Conservation (phyloP, 768 basidiomycete species). For the Clitopilus passeckerianus region DNA sequence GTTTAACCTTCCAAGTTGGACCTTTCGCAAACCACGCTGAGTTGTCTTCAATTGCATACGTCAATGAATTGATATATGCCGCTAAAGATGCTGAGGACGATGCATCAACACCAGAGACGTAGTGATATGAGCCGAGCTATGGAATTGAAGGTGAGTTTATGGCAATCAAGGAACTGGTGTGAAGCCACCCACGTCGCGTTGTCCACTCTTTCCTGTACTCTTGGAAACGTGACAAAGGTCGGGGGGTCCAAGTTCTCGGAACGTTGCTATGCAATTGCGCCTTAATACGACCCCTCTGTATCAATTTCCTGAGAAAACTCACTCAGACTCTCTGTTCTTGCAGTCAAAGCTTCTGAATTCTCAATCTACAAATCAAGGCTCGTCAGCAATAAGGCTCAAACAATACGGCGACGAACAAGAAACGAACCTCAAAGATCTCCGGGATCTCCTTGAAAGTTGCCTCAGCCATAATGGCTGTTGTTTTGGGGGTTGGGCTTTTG, state of each 20-base stretch:
- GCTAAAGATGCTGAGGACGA: constrained; percentile 97
- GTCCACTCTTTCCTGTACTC: constrained; percentile 75
- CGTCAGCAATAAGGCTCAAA: background rate
- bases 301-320: constrained; percentile 23
- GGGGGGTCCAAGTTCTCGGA: constrained; percentile 95
- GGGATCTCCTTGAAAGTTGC: constrained; percentile 89
- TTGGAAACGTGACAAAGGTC: constrained; percentile 96
- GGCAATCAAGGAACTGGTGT: background rate
- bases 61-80: constrained; percentile 98
- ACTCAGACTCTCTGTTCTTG: constrained; percentile 92
- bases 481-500: background rate
- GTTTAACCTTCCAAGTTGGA: constrained; percentile 83
- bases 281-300: background rate
- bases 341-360: constrained; percentile 82
- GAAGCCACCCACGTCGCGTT: constrained; percentile 73
- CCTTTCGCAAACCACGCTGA: constrained; percentile 90
- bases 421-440: constrained; percentile 88
- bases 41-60: constrained; percentile 88
- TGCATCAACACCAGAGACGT: constrained; percentile 97
- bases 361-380: constrained; percentile 52
- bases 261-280: constrained; percentile 59
- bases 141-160: background rate
- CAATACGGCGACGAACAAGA: background rate
- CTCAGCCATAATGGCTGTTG: constrained; percentile 43
- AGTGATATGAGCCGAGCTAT: constrained; percentile 95